Conservation (phyloP, 2,329 filamentous ascomycete genomes). For the Purpureocillium lavendulum region DNA sequence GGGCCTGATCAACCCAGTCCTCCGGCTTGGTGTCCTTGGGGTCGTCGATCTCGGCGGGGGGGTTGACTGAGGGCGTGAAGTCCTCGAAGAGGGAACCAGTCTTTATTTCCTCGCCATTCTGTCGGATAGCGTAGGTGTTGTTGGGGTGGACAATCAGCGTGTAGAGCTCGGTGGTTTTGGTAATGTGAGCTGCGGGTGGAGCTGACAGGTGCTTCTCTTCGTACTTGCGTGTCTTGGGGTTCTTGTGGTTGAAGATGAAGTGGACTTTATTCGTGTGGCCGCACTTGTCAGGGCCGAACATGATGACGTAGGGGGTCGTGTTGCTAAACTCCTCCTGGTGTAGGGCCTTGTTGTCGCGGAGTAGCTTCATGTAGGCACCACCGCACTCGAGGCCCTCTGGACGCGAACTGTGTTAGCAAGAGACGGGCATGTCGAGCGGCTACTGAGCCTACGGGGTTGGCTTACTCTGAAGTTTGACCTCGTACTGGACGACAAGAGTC, state of each 20-base stretch:
- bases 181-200: slow-evolving; percentile 76
- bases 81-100: slow-evolving; percentile 88
- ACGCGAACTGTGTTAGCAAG: slow-evolving; percentile 1
- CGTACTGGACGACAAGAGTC: slow-evolving; percentile 94
- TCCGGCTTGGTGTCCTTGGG: slow-evolving; percentile 87
- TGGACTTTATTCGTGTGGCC: slow-evolving; percentile 96
- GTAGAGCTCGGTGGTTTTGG: slow-evolving; percentile 91
- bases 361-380: slow-evolving; percentile 98
- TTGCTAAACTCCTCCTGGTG: slow-evolving; percentile 98
- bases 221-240: slow-evolving; percentile 98
- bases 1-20: slow-evolving; percentile 89
- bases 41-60: slow-evolving; percentile 89
- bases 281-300: slow-evolving; percentile 99
- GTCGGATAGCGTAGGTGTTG: slow-evolving; percentile 88
- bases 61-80: slow-evolving; percentile 88
- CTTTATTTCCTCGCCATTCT: slow-evolving; percentile 84
- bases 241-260: slow-evolving; percentile 99
- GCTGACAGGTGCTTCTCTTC: slow-evolving; percentile 97
- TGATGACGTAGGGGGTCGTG: slow-evolving; percentile 95
- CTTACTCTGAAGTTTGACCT: slow-evolving; percentile 97
- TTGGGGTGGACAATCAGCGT: slow-evolving; percentile 94
- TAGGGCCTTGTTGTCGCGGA: slow-evolving; percentile 94
- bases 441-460: not conserved
- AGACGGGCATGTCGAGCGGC: not conserved
- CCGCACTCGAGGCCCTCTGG: slow-evolving; percentile 91